These are phyloP conservation scores for Trametopsis cervina DNA, from an alignment of 768 basidiomycete species.

Conservation along the genomic window DNA sequence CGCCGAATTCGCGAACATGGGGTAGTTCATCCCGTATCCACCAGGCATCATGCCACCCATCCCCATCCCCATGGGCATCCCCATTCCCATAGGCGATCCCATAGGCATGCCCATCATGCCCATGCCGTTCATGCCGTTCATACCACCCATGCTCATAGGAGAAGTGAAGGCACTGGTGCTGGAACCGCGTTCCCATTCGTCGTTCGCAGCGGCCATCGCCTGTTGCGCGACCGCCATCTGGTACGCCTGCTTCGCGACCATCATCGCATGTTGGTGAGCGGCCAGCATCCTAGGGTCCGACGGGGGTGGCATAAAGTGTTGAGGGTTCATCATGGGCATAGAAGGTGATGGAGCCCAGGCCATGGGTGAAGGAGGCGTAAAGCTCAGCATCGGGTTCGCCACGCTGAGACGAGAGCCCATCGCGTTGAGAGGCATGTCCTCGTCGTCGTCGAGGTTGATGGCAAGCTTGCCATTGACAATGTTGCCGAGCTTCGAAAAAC, in stretches of 20 bases:
- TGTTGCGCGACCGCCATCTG: constrained; percentile 89
- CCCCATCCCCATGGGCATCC: no score
- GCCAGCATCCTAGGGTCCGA: constrained; percentile 54
- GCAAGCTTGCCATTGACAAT: constrained; percentile 62
- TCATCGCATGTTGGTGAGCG: constrained; percentile 85
- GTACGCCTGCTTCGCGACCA: constrained; percentile 82
- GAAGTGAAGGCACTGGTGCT: constrained; percentile 42
- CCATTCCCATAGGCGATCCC: constrained; percentile 20
- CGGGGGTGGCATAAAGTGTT: constrained; percentile 28
- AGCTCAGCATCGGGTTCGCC: constrained; percentile 26
- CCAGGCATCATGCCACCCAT: constrained; percentile 18
- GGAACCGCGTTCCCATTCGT: constrained; percentile 86
- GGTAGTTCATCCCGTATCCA: constrained; percentile 27
- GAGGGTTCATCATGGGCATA: constrained; percentile 28
- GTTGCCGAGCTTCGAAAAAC: constrained; percentile 62
- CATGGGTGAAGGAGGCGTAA: constrained; percentile 12
- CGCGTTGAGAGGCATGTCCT: constrained; percentile 25
- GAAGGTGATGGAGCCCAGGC: constrained; percentile 12
- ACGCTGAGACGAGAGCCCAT: constrained; percentile 31
- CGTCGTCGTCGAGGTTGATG: constrained; percentile 43
- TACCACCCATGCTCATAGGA: constrained; percentile 28
- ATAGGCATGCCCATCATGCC: constrained; percentile 32
- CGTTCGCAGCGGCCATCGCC: constrained; percentile 81
- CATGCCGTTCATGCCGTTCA: constrained; percentile 29
- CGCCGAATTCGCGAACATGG: constrained; percentile 48